phyloP scores from a whole-genome alignment of 495 filamentous ascomycete species.

The Neurospora africana region DNA sequence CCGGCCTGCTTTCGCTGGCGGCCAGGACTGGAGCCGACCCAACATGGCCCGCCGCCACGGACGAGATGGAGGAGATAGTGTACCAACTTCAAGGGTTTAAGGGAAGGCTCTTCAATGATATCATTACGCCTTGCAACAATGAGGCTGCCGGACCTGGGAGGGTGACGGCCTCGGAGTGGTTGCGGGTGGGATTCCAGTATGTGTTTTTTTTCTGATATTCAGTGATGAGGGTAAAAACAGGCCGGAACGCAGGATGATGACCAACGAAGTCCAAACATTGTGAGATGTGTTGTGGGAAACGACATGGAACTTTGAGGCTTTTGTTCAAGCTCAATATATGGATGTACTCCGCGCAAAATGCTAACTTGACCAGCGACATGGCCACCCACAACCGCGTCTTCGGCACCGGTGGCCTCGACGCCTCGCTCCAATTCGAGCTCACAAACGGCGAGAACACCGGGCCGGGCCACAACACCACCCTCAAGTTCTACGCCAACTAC shows the following conservation, averaged over 20 bases:
- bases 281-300: too few species aligned
- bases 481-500: slow-evolving; percentile 44
- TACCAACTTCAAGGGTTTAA: slow-evolving; percentile 45
- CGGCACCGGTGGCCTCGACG: slow-evolving; percentile 47
- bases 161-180: slow-evolving; percentile 49
- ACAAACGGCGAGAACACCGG: slow-evolving; percentile 48
- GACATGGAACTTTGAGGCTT: not conserved
- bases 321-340: not conserved
- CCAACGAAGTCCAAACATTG: too few species aligned
- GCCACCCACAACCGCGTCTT: slow-evolving; percentile 40
- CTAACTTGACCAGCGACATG: slow-evolving; percentile 37
- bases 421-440: slow-evolving; percentile 49
- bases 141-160: slow-evolving; percentile 44
- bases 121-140: slow-evolving; percentile 47
- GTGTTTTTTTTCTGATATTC: not conserved
- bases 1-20: slow-evolving; percentile 25
- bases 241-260: not conserved
- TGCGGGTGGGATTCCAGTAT: slow-evolving; percentile 49
- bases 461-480: slow-evolving; percentile 44
- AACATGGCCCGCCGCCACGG: slow-evolving; percentile 49
- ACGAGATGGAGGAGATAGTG: slow-evolving; percentile 56
- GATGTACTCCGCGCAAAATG: not conserved
- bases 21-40: slow-evolving; percentile 30
- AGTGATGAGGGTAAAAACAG: not conserved
- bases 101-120: slow-evolving; percentile 41